A percentile compares a stretch with the other conserved stretches of the same genome.
These are phyloP conservation scores for Macrocybe gigantea DNA, from an alignment of 768 basidiomycete species.

Conservation along the genomic window DNA sequence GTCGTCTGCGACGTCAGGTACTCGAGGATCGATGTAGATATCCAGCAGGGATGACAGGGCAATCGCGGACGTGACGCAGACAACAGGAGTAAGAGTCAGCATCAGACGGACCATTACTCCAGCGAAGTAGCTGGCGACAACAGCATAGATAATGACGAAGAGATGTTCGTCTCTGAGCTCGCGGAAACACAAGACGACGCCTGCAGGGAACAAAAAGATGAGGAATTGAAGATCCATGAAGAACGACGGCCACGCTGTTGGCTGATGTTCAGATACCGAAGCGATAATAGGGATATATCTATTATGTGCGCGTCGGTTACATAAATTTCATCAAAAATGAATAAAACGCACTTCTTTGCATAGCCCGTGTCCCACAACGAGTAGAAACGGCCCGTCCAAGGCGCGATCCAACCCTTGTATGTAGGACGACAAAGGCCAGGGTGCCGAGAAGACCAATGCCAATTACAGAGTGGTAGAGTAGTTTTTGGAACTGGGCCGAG, in stretches of 20 bases:
- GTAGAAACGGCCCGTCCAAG: constrained; percentile 99
- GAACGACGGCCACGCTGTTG: constrained; percentile 99
- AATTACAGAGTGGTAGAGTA: constrained; percentile 68
- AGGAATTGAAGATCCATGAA: constrained; percentile 99
- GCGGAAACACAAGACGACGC: constrained; percentile 91
- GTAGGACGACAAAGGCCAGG: constrained; percentile 75
- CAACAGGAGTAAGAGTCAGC: constrained; percentile 94
- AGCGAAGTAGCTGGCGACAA: constrained; percentile 96
- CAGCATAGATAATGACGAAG: constrained; percentile 97
- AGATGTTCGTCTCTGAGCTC: constrained; percentile 94
- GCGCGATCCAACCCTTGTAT: constrained; percentile 92
- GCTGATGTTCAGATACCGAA: constrained; percentile 98
- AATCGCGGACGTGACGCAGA: constrained; percentile 90
- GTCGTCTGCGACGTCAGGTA: constrained; percentile 46
- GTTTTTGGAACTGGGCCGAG: constrained; percentile 84
- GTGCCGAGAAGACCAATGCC: constrained; percentile 67
- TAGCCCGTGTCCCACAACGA: constrained; percentile 99
- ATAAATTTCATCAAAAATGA: constrained; percentile 3
- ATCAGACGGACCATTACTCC: constrained; percentile 99
- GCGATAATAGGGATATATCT: constrained; percentile 98
- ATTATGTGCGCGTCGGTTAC: constrained; percentile 8
- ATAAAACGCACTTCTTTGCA: constrained; percentile 76
- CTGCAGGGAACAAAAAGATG: constrained; percentile 96
- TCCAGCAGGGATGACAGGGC: constrained; percentile 86
- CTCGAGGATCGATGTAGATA: constrained; percentile 80